These are phyloP conservation scores for Termitomyces sp. DNA, from an alignment of 768 basidiomycete genomes.

Conservation along the genomic window DNA sequence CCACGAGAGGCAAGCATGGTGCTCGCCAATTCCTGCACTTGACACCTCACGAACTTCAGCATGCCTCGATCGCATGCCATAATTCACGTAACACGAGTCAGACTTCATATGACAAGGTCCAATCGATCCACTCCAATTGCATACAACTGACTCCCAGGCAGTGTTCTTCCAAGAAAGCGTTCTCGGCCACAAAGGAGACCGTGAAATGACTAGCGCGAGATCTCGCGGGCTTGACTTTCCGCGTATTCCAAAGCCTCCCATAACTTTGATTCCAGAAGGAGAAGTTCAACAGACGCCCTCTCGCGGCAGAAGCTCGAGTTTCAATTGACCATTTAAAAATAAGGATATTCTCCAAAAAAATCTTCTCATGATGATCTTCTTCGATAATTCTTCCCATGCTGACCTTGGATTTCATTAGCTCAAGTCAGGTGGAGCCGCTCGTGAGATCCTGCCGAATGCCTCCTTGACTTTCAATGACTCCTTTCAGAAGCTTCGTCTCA, in stretches of 20 bases:
- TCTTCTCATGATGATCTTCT: neutral
- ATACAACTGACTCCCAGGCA: neutral
- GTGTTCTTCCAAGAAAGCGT: neutral
- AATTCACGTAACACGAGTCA: neutral
- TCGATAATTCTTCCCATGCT: neutral
- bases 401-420: neutral
- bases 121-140: neutral
- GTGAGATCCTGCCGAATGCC: neutral
- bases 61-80: neutral
- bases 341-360: neutral
- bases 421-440: neutral
- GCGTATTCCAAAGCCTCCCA: neutral
- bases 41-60: neutral
- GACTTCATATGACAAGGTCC: neutral
- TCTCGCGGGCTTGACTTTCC: neutral
- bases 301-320: neutral
- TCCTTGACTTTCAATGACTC: neutral
- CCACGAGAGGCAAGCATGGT: neutral
- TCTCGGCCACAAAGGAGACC: neutral
- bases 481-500: neutral
- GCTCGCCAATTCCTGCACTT: neutral
- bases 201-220: neutral
- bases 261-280: neutral
- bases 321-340: too few relatives aligned
- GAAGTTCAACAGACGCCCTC: too few relatives aligned